Evolutionary conservation across 768 basidiomycete species (phyloP).

Genomic region (Lactarius quietus): DNA sequence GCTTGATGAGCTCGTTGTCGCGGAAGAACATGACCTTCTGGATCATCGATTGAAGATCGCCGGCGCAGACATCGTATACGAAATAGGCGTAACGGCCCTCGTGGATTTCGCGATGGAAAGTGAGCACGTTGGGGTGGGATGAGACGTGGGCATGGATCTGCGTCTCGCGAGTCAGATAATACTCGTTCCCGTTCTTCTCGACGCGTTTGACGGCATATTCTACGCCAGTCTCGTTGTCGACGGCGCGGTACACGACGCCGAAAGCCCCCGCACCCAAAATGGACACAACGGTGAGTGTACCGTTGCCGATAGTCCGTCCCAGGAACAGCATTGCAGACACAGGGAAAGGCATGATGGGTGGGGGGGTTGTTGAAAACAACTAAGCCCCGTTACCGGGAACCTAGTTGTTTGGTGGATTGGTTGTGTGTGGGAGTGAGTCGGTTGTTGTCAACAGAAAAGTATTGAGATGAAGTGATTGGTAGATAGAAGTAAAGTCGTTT

Average conservation of each 20-base stretch:
- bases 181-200: slow-evolving; percentile 38
- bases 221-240: slow-evolving; percentile 41
- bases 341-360: slow-evolving; percentile 11
- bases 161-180: slow-evolving; percentile 55
- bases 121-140: slow-evolving; percentile 76
- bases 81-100: slow-evolving; percentile 57
- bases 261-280: slow-evolving; percentile 93
- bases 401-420: neutral
- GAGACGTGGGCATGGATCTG: slow-evolving; percentile 69
- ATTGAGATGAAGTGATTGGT: neutral
- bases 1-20: slow-evolving; percentile 16
- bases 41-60: slow-evolving; percentile 15
- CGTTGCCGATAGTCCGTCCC: slow-evolving; percentile 58
- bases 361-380: neutral
- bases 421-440: too few relatives aligned
- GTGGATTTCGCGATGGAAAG: slow-evolving; percentile 82
- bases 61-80: slow-evolving; percentile 23
- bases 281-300: slow-evolving; percentile 74
- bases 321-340: neutral
- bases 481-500: neutral
- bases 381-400: slow-evolving; percentile 7
- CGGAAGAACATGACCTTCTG: slow-evolving; percentile 11
- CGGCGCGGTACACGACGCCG: slow-evolving; percentile 91
- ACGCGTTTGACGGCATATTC: slow-evolving; percentile 90
- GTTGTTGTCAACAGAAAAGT: neutral